Evolutionary conservation across 306 rosid genomes (phyloP).

Genomic region (Luffa aegyptiaca): DNA sequence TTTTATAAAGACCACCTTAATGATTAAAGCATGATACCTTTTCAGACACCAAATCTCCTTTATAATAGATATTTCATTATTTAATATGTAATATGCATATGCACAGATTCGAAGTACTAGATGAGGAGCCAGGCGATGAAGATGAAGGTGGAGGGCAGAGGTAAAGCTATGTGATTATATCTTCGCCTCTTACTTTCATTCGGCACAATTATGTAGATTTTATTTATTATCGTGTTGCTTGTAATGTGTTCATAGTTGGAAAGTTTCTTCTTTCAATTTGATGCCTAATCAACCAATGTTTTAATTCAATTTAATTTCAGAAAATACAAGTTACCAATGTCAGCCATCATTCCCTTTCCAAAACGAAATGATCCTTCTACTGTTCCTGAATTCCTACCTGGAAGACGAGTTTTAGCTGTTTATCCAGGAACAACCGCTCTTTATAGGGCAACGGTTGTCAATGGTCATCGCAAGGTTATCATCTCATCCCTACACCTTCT

Average conservation of each 20-base stretch:
- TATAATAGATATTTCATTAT: neutral
- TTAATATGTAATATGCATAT: constrained; percentile 9
- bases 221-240: neutral
- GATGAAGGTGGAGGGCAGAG: constrained; percentile 78
- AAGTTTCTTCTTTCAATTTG: neutral
- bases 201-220: neutral
- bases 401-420: constrained; percentile 88
- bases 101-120: constrained; percentile 83
- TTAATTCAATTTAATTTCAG: constrained; percentile 20
- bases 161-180: constrained; percentile 21
- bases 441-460: constrained; percentile 94
- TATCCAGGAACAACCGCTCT: constrained; percentile 99
- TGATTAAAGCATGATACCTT: neutral
- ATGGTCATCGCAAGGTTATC: constrained; percentile 75
- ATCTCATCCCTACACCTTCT: constrained; percentile 13
- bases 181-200: neutral
- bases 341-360: constrained; percentile 82
- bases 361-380: constrained; percentile 73
- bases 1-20: neutral
- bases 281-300: neutral
- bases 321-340: constrained; percentile 79
- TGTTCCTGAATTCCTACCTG: constrained; percentile 59
- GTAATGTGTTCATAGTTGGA: neutral
- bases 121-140: constrained; percentile 97
- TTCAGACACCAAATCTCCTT: neutral